Evolutionary conservation across 1,284 basidiomycete genomes (phyloP), one percentile per base, ranked within the genome.

Genomic region (Tilletia indica): DNA sequence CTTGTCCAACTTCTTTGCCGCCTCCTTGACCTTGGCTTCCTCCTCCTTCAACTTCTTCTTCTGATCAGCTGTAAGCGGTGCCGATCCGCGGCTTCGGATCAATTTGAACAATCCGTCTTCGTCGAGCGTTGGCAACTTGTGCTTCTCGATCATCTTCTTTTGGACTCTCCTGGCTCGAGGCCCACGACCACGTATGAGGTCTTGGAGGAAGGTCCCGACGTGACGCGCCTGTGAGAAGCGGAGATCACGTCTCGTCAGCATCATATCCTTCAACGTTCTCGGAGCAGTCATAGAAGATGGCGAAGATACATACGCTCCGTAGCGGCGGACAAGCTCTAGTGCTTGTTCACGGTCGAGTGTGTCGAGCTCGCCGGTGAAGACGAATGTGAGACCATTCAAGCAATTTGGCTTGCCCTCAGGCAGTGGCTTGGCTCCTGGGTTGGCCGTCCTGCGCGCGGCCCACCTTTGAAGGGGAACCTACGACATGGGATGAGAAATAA

Each of bases 131-230:
- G 68, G 31, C 16, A 97, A 86, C 66, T 81, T 81, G 77, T 93
- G 90, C 82, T 92, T 92, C 85, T 92, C 88, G 85, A 98, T 94
- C 47, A 90, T 90, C 14, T 89, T 88, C 36, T 99, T 86, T 99
- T 99, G 71, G 90, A 89, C 0, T 91, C 90, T 0, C 97, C 97
- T 0, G 96, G 93, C 68, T 92, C 91, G 34, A 90, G 89, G 1
- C 97, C 97, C 0, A 98, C 85, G 9, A 99, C 88, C 66, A 99
- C 94, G 78, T 89, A 99, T 45, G 90, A 90, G 0, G 96, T 99
- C 82, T 92, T 94, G 47, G 91, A 91, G 0, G 96, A 98, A 0
- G 95, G 95, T 36, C 92, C 91, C 0, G 89, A 87, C 0, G 93
- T 93, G 14, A 98, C 93, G 25, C 76, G 76, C 36, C 72, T 73